Conservation (phyloP, 2,329 filamentous ascomycete species). For the Colletotrichum sojae region DNA sequence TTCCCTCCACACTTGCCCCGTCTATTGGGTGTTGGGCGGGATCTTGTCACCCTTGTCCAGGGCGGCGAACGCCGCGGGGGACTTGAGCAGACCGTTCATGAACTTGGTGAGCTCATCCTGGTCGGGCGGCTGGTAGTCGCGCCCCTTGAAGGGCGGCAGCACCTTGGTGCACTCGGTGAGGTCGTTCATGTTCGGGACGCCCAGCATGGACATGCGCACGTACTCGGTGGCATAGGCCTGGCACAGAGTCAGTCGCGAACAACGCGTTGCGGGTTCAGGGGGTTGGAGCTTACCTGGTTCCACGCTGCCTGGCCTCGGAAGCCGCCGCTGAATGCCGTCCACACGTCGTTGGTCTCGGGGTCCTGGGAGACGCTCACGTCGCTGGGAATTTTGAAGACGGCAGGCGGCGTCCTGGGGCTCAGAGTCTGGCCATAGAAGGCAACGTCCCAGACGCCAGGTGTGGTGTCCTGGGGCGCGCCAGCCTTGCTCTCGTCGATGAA, state of each 20-base stretch:
- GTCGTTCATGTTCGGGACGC: constrained; percentile 69
- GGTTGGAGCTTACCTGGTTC: constrained; percentile 54
- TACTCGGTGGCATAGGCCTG: constrained; percentile 68
- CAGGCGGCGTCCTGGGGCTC: constrained; percentile 47
- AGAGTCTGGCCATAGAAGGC: constrained; percentile 63
- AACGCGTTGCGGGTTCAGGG: neutral
- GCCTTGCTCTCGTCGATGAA: constrained; percentile 57
- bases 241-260: neutral
- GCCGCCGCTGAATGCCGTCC: constrained; percentile 52
- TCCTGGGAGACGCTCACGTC: constrained; percentile 57
- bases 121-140: constrained; percentile 39
- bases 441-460: constrained; percentile 67
- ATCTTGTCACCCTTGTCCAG: constrained; percentile 40
- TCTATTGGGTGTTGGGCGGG: constrained; percentile 21
- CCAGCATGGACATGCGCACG: constrained; percentile 67
- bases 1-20: neutral
- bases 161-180: constrained; percentile 69
- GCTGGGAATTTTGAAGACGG: constrained; percentile 58
- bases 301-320: constrained; percentile 53
- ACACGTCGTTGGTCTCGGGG: constrained; percentile 53
- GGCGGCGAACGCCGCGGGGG: constrained; percentile 22
- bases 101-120: constrained; percentile 24
- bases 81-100: constrained; percentile 25
- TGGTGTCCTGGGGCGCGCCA: constrained; percentile 65
- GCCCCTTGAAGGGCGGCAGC: constrained; percentile 53